phyloP scores from a whole-genome alignment of 208 protist genomes.

The Borovskyia barvae region DNA sequence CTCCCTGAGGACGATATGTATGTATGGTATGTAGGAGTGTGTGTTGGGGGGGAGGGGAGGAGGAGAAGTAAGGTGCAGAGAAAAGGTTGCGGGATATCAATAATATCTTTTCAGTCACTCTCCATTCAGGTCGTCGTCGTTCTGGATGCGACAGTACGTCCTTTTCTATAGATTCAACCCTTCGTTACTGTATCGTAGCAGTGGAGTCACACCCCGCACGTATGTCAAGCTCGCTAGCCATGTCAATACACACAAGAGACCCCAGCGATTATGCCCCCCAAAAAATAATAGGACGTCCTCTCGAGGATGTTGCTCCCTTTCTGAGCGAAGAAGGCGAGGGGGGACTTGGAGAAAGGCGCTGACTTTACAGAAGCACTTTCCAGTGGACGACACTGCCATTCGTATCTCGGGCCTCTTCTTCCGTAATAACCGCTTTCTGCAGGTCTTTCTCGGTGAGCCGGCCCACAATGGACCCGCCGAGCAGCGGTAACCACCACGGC shows the following conservation, averaged over 20 bases:
- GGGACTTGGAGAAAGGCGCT: no score
- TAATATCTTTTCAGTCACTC: not conserved
- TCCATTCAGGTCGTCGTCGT: no score
- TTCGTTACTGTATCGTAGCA: not conserved
- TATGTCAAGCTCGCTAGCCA: no score
- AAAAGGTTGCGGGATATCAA: not conserved
- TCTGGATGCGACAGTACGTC: no score
- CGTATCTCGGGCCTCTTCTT: conserved; percentile 37
- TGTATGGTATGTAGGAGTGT: no score
- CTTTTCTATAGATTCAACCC: not conserved
- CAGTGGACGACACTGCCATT: conserved; percentile 56
- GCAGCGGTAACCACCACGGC: conserved; percentile 54
- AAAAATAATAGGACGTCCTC: no score
- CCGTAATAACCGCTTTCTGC: conserved; percentile 37
- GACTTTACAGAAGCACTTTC: conserved; percentile 49
- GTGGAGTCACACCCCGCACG: not conserved
- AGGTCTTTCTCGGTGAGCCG: conserved; percentile 47
- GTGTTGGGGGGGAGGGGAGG: not conserved
- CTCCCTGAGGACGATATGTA: no score
- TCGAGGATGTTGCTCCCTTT: no score
- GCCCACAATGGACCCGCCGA: conserved; percentile 53
- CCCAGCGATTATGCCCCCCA: no score
- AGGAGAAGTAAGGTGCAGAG: not conserved
- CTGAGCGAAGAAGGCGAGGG: no score
- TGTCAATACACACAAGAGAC: no score